Percentiles rank a stretch among this genome's conserved stretches.
phyloP scores from a whole-genome alignment of 176 grass and related monocot species.

The Olyra latifolia region DNA sequence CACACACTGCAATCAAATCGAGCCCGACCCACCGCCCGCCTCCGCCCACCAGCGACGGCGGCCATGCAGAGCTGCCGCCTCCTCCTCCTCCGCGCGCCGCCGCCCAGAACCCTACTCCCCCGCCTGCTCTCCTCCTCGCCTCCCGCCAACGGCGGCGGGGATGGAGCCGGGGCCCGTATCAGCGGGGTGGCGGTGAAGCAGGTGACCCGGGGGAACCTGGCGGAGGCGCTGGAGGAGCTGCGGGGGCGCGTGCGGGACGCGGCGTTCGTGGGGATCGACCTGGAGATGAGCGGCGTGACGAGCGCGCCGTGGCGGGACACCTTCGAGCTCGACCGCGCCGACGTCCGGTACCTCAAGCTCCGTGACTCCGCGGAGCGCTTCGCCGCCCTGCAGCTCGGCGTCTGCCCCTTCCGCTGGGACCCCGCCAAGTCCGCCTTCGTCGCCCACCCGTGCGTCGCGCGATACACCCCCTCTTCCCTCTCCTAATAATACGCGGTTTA shows the following conservation, averaged over 20 bases:
- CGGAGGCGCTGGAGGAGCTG: slow-evolving; percentile 57
- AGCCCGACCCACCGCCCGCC: slow-evolving; percentile 25
- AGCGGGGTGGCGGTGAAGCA: slow-evolving; percentile 72
- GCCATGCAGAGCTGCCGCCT: slow-evolving; percentile 35
- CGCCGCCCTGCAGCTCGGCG: slow-evolving; percentile 74
- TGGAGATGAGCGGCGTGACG: slow-evolving; percentile 91
- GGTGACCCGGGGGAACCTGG: slow-evolving; percentile 66
- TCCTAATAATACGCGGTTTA: background rate
- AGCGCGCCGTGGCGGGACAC: slow-evolving; percentile 81
- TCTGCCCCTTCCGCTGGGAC: slow-evolving; percentile 94
- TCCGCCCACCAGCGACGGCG: slow-evolving; percentile 21
- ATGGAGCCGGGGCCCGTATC: background rate
- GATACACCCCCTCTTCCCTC: background rate
- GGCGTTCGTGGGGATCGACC: slow-evolving; percentile 78
- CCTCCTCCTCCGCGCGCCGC: slow-evolving; percentile 30
- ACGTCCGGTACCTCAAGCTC: slow-evolving; percentile 85
- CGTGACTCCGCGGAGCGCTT: slow-evolving; percentile 72
- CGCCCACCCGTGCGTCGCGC: slow-evolving; percentile 62
- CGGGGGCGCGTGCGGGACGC: slow-evolving; percentile 55
- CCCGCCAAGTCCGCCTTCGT: slow-evolving; percentile 53
- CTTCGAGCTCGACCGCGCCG: slow-evolving; percentile 79
- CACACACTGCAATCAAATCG: background rate
- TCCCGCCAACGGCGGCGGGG: background rate
- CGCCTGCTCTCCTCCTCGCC: slow-evolving; percentile 33
- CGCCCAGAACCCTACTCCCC: slow-evolving; percentile 13